Percentiles rank a stretch among this genome's conserved stretches.
These are phyloP conservation scores for Linum lewisii DNA, from an alignment of 345 rosid species.

Conservation along the genomic window DNA sequence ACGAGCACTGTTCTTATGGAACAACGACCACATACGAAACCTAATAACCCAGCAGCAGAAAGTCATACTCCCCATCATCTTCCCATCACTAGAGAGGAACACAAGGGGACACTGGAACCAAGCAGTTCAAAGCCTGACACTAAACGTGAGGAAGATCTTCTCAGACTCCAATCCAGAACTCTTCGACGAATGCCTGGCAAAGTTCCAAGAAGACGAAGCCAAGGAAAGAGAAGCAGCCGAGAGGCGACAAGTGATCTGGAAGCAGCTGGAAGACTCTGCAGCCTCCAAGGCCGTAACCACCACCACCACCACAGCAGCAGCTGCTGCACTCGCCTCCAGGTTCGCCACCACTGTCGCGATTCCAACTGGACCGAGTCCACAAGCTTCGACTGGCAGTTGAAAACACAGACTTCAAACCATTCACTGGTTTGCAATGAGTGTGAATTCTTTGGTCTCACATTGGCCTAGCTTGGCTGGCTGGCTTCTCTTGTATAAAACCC, in stretches of 20 bases:
- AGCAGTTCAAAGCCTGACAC: constrained; percentile 54
- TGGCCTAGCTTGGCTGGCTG: too few species aligned
- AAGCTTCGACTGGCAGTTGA: constrained; percentile 31
- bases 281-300: constrained; percentile 43
- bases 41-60: constrained; percentile 33
- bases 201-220: constrained; percentile 44
- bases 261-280: constrained; percentile 55
- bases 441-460: too few species aligned
- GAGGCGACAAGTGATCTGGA: constrained; percentile 52
- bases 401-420: background rate
- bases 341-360: constrained; percentile 41
- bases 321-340: constrained; percentile 45
- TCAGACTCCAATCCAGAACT: constrained; percentile 45
- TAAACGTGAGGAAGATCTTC: constrained; percentile 48
- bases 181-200: constrained; percentile 57
- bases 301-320: constrained; percentile 25
- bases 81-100: constrained; percentile 51
- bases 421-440: too few species aligned
- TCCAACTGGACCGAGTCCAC: constrained; percentile 30
- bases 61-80: constrained; percentile 47
- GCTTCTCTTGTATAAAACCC: background rate
- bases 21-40: constrained; percentile 52
- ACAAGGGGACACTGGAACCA: constrained; percentile 48
- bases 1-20: constrained; percentile 53
- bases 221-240: constrained; percentile 34